A percentile compares a stretch with the other conserved stretches of the same genome.
Conservation (phyloP, 2,329 filamentous ascomycete species). For the Epichloe typhina region DNA sequence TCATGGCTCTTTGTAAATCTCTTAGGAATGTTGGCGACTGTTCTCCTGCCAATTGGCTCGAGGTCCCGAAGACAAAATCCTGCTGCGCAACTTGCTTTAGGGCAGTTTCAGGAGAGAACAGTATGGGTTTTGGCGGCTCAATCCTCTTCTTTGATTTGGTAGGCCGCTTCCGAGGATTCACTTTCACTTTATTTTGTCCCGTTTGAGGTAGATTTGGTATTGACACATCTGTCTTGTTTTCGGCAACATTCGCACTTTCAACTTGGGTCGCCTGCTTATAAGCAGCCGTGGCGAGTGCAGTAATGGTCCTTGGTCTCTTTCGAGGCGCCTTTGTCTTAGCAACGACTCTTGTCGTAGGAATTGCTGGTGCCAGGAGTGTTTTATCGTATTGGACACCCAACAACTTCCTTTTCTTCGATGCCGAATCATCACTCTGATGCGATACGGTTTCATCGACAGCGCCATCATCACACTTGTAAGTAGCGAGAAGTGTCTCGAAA, state of each 20-base stretch:
- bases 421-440: neutral
- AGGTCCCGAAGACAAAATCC: conserved; percentile 74
- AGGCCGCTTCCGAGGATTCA: conserved; percentile 19
- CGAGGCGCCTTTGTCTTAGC: conserved; percentile 40
- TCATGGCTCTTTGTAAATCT: conserved; percentile 49
- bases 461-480: conserved; percentile 25
- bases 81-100: conserved; percentile 52
- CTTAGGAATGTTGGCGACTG: conserved; percentile 54
- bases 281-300: conserved; percentile 60
- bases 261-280: conserved; percentile 33
- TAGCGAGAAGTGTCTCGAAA: conserved; percentile 31
- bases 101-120: conserved; percentile 59
- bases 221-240: neutral
- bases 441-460: neutral
- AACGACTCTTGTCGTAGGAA: conserved; percentile 15
- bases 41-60: conserved; percentile 65
- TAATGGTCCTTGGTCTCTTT: conserved; percentile 67
- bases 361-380: neutral
- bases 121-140: conserved; percentile 28
- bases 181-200: conserved; percentile 17
- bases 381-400: conserved; percentile 2
- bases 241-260: conserved; percentile 11
- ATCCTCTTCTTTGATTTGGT: conserved; percentile 27
- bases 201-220: conserved; percentile 7
- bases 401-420: neutral